These are phyloP conservation scores for Candida quercuum DNA, from an alignment of 805 yeast genomes.

Conservation along the genomic window DNA sequence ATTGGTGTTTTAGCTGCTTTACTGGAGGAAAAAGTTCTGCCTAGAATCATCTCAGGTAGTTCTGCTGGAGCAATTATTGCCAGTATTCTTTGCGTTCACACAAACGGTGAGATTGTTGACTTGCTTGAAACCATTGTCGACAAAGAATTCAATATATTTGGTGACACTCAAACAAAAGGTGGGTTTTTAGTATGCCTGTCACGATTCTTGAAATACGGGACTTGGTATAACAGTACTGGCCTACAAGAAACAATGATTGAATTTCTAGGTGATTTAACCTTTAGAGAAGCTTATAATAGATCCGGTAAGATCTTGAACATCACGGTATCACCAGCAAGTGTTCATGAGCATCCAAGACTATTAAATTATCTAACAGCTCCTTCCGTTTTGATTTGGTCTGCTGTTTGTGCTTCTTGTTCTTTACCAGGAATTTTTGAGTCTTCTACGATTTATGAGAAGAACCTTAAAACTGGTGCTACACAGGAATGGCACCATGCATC, in stretches of 20 bases:
- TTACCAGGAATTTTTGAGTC: constrained; percentile 90
- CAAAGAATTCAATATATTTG: constrained; percentile 48
- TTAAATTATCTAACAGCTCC: constrained; percentile 79
- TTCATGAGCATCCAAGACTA: constrained; percentile 86
- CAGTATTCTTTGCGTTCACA: constrained; percentile 75
- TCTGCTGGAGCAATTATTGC: constrained; percentile 97
- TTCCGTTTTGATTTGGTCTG: constrained; percentile 78
- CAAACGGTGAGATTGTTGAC: constrained; percentile 60
- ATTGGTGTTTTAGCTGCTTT: constrained; percentile 86
- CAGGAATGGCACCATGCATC: constrained; percentile 80
- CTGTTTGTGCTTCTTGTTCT: constrained; percentile 91
- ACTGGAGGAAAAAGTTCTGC: constrained; percentile 67
- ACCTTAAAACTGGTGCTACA: constrained; percentile 62
- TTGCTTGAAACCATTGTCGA: constrained; percentile 45
- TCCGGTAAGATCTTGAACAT: constrained; percentile 91
- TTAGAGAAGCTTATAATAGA: constrained; percentile 89
- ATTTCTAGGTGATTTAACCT: constrained; percentile 84
- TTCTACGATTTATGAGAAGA: constrained; percentile 78
- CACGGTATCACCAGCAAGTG: constrained; percentile 87
- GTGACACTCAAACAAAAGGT: constrained; percentile 31
- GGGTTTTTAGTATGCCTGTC: constrained; percentile 44
- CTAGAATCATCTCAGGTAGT: constrained; percentile 87
- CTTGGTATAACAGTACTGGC: constrained; percentile 77
- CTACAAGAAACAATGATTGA: constrained; percentile 68
- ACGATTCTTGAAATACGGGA: constrained; percentile 73